Conservation (phyloP, 2,329 filamentous ascomycete genomes). For the Venturia carpophila region DNA sequence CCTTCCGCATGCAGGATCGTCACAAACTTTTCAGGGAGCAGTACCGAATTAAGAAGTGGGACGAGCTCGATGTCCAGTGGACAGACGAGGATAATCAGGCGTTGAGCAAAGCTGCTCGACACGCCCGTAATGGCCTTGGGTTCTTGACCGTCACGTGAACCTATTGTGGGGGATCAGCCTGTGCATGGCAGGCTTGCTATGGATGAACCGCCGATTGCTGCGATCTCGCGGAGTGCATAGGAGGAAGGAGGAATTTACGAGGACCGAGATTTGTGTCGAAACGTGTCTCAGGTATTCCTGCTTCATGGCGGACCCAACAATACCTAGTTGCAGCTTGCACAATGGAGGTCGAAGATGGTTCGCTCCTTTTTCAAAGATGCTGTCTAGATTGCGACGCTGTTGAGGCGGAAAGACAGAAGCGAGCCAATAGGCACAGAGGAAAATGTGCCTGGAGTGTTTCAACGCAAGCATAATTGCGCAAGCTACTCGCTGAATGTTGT, state of each 20-base stretch:
- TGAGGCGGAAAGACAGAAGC: neutral
- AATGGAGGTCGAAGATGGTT: neutral
- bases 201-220: neutral
- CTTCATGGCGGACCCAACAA: neutral
- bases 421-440: neutral
- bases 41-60: conserved; percentile 54
- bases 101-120: conserved; percentile 47
- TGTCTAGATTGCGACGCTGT: neutral
- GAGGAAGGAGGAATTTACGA: neutral
- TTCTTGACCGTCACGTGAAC: conserved; percentile 51
- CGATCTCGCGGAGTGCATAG: neutral
- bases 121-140: conserved; percentile 50
- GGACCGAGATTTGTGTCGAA: neutral
- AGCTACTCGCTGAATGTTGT: neutral
- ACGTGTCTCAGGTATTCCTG: neutral
- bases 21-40: conserved; percentile 50
- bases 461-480: neutral
- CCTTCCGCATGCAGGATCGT: conserved; percentile 48
- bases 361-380: neutral
- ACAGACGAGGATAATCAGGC: conserved; percentile 56
- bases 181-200: neutral
- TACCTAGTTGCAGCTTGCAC: neutral
- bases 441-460: neutral
- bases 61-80: conserved; percentile 55
- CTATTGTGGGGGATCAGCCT: neutral